Evolutionary conservation across 495 filamentous ascomycete genomes (phyloP), one percentile per base, ranked within the genome.

Genomic region (Neurospora terricola): DNA sequence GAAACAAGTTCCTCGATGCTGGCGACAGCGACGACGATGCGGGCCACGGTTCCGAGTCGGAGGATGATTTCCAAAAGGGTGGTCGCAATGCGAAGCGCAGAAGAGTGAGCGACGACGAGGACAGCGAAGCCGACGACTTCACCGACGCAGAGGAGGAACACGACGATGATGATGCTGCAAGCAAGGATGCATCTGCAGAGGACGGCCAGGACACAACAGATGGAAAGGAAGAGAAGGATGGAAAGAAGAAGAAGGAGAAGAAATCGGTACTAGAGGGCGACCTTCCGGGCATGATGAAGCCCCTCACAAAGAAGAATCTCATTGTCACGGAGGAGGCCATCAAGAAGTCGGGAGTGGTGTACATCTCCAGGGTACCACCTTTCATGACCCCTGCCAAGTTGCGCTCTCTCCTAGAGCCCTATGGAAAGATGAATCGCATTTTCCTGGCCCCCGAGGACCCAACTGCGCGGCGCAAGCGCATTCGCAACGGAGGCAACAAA

Each of bases 361-460:
- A 98, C 79, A 84, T 98, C 70, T 96, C 93, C 4, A 91, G 94
- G 59, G 87, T 97, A 30, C 96, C 96, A 27, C 96, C 96, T 9
- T 98, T 97, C 81, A 93, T 99, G 87, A 97, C 96, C 77, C 96
- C 96, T 18, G 84, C 85, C 62, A 93, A 94, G 59, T 81, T 98
- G 23, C 91, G 92, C 69, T 86, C 88, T 9, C 87, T 97, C 16
- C 87, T 99, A 39, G 87, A 92, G 68, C 87, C 88, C 3, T 91
- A 95, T 73, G 93, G 93, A 23, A 87, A 88, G 23, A 92, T 98
- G 75, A 91, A 90, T 72, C 91, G 93, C 71, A 90, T 98, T 18
- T 99, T 97, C 82, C 88, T 98, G 0, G 87, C 93, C 0, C 96
- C 95, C 6, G 92, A 94, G 78, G 89, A 94, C 76, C 86, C 88